Evolutionary conservation across 768 basidiomycete genomes (phyloP).

Genomic region (Dendrothele bispora): DNA sequence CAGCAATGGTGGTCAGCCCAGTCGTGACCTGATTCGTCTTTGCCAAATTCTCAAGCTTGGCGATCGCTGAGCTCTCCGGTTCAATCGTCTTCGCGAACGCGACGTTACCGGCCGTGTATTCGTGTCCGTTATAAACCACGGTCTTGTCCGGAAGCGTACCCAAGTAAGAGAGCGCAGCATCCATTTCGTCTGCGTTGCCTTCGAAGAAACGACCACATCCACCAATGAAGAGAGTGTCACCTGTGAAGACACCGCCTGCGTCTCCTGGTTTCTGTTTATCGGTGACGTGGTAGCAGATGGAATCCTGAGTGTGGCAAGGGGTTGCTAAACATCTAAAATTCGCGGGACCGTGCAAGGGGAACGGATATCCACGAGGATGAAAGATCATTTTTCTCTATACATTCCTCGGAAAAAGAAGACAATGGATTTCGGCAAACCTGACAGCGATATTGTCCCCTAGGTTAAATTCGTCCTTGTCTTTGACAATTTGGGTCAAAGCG

Average conservation of each 20-base stretch:
- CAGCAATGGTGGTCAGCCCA: slow-evolving; percentile 84
- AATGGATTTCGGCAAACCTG: slow-evolving; percentile 49
- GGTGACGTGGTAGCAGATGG: slow-evolving; percentile 87
- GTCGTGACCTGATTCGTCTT: slow-evolving; percentile 63
- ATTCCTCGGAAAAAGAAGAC: no score
- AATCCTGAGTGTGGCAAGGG: slow-evolving; percentile 95
- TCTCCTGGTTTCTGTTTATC: slow-evolving; percentile 44
- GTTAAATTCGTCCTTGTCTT: slow-evolving; percentile 78
- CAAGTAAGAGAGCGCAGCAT: slow-evolving; percentile 68
- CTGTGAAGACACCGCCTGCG: slow-evolving; percentile 86
- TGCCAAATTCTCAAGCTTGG: slow-evolving; percentile 57
- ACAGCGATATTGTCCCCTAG: slow-evolving; percentile 65
- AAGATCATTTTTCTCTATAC: no score
- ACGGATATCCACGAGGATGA: not conserved
- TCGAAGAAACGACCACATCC: slow-evolving; percentile 97
- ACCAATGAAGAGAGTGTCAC: slow-evolving; percentile 87
- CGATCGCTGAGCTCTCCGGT: slow-evolving; percentile 56
- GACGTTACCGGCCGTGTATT: slow-evolving; percentile 78
- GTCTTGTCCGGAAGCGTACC: slow-evolving; percentile 77
- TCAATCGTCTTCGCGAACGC: slow-evolving; percentile 71
- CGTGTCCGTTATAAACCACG: slow-evolving; percentile 86
- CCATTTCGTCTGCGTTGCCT: slow-evolving; percentile 79
- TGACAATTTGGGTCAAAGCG: slow-evolving; percentile 70
- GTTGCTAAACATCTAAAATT: slow-evolving; percentile 72
- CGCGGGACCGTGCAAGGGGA: not conserved